Conservation (phyloP, 768 basidiomycete genomes). For the Leucocoprinus sp. region DNA sequence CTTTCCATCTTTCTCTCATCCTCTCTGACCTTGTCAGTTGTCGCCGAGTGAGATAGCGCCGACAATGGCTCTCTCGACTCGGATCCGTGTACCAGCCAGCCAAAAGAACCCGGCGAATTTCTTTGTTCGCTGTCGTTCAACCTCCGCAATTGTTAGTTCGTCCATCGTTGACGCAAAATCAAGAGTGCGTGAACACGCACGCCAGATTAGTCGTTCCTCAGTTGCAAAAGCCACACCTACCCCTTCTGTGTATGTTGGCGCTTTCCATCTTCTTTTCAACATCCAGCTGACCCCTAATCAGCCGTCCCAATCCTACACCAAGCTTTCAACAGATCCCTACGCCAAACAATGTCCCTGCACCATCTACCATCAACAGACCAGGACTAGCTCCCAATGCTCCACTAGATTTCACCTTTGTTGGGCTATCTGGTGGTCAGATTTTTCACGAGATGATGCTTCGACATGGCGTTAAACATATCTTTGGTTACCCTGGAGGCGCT, state of each 20-base stretch:
- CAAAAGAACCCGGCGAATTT: slow-evolving; percentile 14
- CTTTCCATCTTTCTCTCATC: not conserved
- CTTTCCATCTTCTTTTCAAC: not conserved
- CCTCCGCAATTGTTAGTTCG: slow-evolving; percentile 14
- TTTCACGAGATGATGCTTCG: slow-evolving; percentile 99
- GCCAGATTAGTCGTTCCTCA: slow-evolving; percentile 66
- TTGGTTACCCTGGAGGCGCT: slow-evolving; percentile 97
- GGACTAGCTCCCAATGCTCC: slow-evolving; percentile 37
- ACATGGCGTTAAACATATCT: slow-evolving; percentile 92
- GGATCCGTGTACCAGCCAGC: slow-evolving; percentile 17
- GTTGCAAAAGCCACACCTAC: slow-evolving; percentile 52
- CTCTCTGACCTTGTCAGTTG: not conserved
- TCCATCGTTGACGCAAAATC: slow-evolving; percentile 75
- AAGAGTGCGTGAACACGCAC: slow-evolving; percentile 69
- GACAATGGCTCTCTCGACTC: slow-evolving; percentile 22
- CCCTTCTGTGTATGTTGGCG: slow-evolving; percentile 44
- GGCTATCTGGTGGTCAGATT: slow-evolving; percentile 92
- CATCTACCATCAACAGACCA: slow-evolving; percentile 26
- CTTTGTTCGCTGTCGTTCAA: slow-evolving; percentile 22
- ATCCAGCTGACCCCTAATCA: slow-evolving; percentile 18
- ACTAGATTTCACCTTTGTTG: slow-evolving; percentile 82
- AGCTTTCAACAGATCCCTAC: slow-evolving; percentile 36
- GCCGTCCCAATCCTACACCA: slow-evolving; percentile 58
- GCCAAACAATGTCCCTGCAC: slow-evolving; percentile 26
- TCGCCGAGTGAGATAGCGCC: not conserved